Evolutionary conservation across 768 basidiomycete genomes (phyloP), one percentile per base, ranked within the genome.

Genomic region (Kockovaella imperatae): DNA sequence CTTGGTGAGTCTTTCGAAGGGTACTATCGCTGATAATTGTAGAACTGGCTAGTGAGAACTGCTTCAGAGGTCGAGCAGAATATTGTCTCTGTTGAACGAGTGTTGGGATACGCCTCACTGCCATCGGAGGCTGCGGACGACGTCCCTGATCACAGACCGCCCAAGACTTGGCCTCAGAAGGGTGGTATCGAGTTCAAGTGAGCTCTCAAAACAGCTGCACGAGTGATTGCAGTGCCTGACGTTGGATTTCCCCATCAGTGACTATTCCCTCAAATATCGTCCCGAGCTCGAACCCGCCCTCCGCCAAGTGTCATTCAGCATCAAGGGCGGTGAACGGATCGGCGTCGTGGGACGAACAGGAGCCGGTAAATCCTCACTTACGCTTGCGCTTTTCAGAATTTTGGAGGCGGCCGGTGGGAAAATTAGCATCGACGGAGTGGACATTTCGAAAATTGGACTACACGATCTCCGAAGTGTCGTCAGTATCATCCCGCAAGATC

Each of bases 341-440:
- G 69, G 70, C 5, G 62, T 70, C n/a, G 57, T 54, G 20, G 69
- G 69, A 21, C 47, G 69, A 26, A 70, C 69, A 1, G 70, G 71
- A 23, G 70, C 70, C 3, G 71, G 71, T 17, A 71, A 73, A 45
- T 59, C 56, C 5, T 68, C 67, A 5, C 43, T 70, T 40, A 73
- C 71, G 1, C 58, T 73, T 21, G 71, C 68, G 15, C 35, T 73
- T 14, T 70, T 73, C 64, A 54, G 71, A 4, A 68, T 71, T 42
- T 59, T 73, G 23, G 87, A 93, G 64, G 85, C 89, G 2, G 73
- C 77, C 1, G 75, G 74, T 8, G 90, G 90, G 1, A 77, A 75
- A 28, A 90, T 95, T 46, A 30, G 84, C 35, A 83, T 93, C 17
- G 89, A 90, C 53, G 88, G 87, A 5, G 81, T 91, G 47, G 87